Evolutionary conservation across 306 rosid species (phyloP), one percentile per base, ranked within the genome.

Genomic region (Mimosa pudica): DNA sequence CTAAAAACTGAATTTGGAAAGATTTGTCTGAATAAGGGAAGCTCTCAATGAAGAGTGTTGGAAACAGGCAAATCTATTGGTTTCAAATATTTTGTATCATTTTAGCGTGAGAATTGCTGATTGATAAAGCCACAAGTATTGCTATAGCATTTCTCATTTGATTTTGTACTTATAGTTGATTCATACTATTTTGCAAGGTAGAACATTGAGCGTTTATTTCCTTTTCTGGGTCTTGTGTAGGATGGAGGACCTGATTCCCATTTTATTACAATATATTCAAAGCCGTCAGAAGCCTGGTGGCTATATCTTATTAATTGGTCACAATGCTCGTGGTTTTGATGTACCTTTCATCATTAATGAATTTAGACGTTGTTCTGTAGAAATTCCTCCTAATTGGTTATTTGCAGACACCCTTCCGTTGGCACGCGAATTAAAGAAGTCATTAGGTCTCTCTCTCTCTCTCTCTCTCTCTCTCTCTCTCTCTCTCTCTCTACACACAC

Each of bases 261-360:
- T 93, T 67, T 83, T 95, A 79, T 68, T 90, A 64, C 87, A 79
- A 47, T 95, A 85, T 13, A 78, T 95, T 61, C 46, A 8, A 79
- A 95, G 98, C 89, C 97, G 90, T 30, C 88, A 89, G 83, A 86
- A 91, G 77, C 94, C 90, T 6, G 92, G 87, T 11, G 99, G 99
- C 46, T 65, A 79, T 69, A 89, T 88, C 49, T 72, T 95, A 79
- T 86, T 78, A 70, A 92, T 87, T 32, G 99, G 85, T 85, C 99
- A 95, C 81, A 95, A 90, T 85, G 96, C 90, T 87, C 92, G 94
- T 10, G 0, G 0, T 83, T 95, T 92, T n/a, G 99, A 95, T 60
- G 97, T 92, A 44, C 99, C 99, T 18, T 95, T 95, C 85, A 57
- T 95, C 84, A 58, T 84, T 7, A 57, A 75, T 9, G 99, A 88